Base-by-base conservation (phyloP, 345 rosid species). In the Gynandropsis gynandra region DNA sequence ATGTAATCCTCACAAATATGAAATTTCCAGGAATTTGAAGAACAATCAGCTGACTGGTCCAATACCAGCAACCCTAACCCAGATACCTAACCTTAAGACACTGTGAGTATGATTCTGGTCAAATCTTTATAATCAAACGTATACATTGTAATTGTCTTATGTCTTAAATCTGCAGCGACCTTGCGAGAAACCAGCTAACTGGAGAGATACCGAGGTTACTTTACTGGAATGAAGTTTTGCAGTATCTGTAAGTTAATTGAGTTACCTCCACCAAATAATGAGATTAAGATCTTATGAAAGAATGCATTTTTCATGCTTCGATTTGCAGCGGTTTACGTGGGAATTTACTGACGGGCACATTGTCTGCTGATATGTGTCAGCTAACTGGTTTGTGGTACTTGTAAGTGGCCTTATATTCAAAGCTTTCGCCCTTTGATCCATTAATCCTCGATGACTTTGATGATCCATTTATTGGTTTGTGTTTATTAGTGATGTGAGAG, bases 151-250 rank as follows among this genome's bases (percentile, higher is more conserved):
- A 37, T 21, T 52, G 21, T 43, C 45, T 14, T 38, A 1, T 37
- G 51, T 51, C 16, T 17, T 53, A 17, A 1, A 20, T 8, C 42
- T 32, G 47, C 49, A 92, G 98, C 8, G 95, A 92, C 59, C 90
- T 92, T 65, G 95, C 98, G 1, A 69, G 75, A 18, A 92, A 92
- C 69, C 85, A 70, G 66, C 79, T 92, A 11, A 73, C 64, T 0
- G 97, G 97, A 2, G 97, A 85, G 65, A 92, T 92, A 24, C 90
- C 98, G 0, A 76, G 98, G 55, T 44, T 88, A 35, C 76, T 92
- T 40, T 92, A 88, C 18, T 92, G 98, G 98, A 92, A 85, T 64
- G 98, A 92, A 72, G 97, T 92, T 4, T 53, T 92, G 48, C 99
- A 92, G 64, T 92, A 81, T 56, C 88, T 92, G 99, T 92, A 57